These are phyloP conservation scores for Ambispora gerdemannii DNA, from an alignment of 192 early-diverging fungal genomes.

Conservation along the genomic window DNA sequence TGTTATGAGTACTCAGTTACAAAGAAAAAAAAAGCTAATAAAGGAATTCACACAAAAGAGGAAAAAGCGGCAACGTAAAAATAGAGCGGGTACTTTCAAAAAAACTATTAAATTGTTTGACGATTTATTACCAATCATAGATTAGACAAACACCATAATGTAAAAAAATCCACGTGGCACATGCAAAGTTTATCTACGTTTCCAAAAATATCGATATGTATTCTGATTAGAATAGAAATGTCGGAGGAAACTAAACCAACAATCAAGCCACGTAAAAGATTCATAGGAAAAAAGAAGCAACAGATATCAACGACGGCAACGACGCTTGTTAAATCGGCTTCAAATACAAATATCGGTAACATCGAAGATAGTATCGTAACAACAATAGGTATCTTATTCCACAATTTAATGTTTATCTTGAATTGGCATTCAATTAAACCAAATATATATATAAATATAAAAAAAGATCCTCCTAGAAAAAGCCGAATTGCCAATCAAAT, in stretches of 20 bases:
- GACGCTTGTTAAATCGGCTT: too few relatives aligned
- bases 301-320: neutral
- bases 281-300: constrained; percentile 17
- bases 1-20: neutral
- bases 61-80: neutral
- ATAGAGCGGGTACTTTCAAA: too few relatives aligned
- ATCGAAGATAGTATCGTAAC: neutral
- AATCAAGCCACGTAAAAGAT: neutral
- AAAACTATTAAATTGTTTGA: too few relatives aligned
- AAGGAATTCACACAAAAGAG: neutral
- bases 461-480: neutral
- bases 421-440: neutral
- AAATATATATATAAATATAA: neutral
- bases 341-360: neutral
- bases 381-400: neutral
- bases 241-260: neutral
- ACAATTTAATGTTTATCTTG: neutral
- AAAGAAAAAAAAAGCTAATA: too few relatives aligned
- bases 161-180: too few relatives aligned
- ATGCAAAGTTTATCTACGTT: too few relatives aligned
- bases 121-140: too few relatives aligned
- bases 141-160: too few relatives aligned
- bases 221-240: too few relatives aligned
- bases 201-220: too few relatives aligned
- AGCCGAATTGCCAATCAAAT: constrained; percentile 69